phyloP scores from a whole-genome alignment of 2,329 filamentous ascomycete species.

The Aspergillus sp. region DNA sequence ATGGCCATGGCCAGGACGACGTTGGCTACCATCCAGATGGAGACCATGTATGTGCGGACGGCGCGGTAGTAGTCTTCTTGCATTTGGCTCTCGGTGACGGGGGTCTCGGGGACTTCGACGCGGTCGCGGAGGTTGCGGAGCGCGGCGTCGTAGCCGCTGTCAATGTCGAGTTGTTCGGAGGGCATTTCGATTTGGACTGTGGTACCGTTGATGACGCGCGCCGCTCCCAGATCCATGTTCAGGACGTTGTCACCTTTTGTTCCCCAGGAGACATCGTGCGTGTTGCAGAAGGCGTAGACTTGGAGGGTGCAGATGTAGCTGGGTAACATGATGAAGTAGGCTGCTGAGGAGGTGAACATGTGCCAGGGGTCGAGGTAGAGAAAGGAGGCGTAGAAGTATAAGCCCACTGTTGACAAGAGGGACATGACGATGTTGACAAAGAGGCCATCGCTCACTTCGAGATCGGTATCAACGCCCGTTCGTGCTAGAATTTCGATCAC shows the following conservation, averaged over 20 bases:
- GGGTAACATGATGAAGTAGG: constrained; percentile 92
- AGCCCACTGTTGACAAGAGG: constrained; percentile 80
- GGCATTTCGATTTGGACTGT: constrained; percentile 97
- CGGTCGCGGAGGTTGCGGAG: constrained; percentile 93
- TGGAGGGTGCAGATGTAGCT: constrained; percentile 96
- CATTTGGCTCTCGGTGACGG: constrained; percentile 72
- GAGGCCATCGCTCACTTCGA: constrained; percentile 74
- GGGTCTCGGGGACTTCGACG: constrained; percentile 70
- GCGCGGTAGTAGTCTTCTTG: constrained; percentile 99
- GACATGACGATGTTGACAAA: constrained; percentile 95
- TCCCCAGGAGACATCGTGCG: constrained; percentile 97
- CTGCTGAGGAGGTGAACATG: constrained; percentile 87
- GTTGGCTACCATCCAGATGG: constrained; percentile 90
- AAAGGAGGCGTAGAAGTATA: constrained; percentile 96
- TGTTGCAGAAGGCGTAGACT: constrained; percentile 98
- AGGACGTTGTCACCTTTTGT: constrained; percentile 98
- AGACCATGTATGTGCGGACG: constrained; percentile 96
- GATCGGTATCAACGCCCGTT: constrained; percentile 41
- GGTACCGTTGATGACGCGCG: constrained; percentile 71
- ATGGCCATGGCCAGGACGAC: constrained; percentile 92
- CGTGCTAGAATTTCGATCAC: constrained; percentile 70
- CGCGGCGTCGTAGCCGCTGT: constrained; percentile 95
- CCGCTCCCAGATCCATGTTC: constrained; percentile 86
- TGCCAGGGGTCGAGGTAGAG: constrained; percentile 98
- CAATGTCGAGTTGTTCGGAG: constrained; percentile 94